Evolutionary conservation across 2,329 filamentous ascomycete genomes (phyloP), one percentile per base, ranked within the genome.

Genomic region (Zymoseptoria ardabiliae): DNA sequence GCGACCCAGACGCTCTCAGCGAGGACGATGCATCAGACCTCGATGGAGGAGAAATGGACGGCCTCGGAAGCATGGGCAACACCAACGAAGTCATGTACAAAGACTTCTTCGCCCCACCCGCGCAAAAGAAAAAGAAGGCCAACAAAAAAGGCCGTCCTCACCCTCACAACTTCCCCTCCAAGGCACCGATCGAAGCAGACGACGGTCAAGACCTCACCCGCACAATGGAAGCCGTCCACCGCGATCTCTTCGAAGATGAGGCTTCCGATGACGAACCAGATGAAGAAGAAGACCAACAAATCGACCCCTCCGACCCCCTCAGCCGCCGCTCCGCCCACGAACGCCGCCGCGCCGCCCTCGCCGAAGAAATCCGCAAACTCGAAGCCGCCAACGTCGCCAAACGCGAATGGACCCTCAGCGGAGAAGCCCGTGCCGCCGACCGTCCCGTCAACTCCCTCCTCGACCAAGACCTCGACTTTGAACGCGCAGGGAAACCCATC

Each of bases 391-490:
- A 92, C 57, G 87, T 97, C 0, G 88, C 90, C 28, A 95, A 96
- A 76, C 87, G 91, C 60, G 85, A 93, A 69, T 99, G 94, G 94
- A 89, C 90, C 19, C 78, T 97, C 56, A 83, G 88, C 9, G 94
- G 94, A 70, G 94, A 99, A 79, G 92, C 92, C 4, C 82, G 85
- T 54, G 93, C 90, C 1, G 81, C 81, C 0, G 90, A 94, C 66
- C 84, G 94, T 41, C 94, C 94, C 0, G 73, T 91, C 57, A 97
- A 99, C 77, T 97, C 93, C 0, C 82, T 99, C 2, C 84, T 99
- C 1, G 92, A 97, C 71, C 86, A 97, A 76, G 91, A 97, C 69
- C 82, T 99, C 23, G 93, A 97, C 65, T 99, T 97, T 71, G 94
- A 99, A 76, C 86, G 95, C 68, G 85, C 90, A 21, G 94, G 94